Conservation (phyloP, 495 filamentous ascomycete genomes). For the Aspergillus wentii region DNA sequence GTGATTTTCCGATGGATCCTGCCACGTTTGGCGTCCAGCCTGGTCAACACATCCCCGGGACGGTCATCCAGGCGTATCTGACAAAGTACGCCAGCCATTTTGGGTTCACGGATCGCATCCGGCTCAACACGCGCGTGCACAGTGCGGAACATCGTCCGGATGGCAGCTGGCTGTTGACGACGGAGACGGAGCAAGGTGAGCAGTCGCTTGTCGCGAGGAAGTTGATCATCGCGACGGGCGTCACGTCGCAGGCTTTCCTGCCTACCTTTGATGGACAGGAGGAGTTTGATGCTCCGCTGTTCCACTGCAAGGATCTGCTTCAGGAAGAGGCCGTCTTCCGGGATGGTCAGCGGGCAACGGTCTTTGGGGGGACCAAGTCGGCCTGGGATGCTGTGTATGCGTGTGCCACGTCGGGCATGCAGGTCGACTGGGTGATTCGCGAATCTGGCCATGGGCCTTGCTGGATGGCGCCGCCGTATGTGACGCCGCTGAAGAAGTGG, state of each 20-base stretch:
- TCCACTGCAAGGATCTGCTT: constrained; percentile 59
- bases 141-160: constrained; percentile 41
- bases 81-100: constrained; percentile 57
- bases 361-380: constrained; percentile 72
- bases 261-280: constrained; percentile 46
- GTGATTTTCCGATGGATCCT: constrained; percentile 68
- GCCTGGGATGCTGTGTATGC: constrained; percentile 73
- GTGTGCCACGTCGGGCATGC: constrained; percentile 57
- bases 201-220: constrained; percentile 44
- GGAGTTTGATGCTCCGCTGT: constrained; percentile 50
- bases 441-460: constrained; percentile 66
- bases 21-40: constrained; percentile 52
- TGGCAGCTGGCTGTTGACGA: constrained; percentile 37
- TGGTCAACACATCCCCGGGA: constrained; percentile 65
- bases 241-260: constrained; percentile 58
- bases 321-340: constrained; percentile 33
- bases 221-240: constrained; percentile 65
- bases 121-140: constrained; percentile 47
- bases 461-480: constrained; percentile 64
- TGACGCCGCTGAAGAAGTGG: constrained; percentile 56
- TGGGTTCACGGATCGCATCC: constrained; percentile 48
- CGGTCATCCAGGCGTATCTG: constrained; percentile 62
- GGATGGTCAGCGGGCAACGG: constrained; percentile 38
- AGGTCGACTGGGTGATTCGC: constrained; percentile 77
- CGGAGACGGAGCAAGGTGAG: constrained; percentile 11